Conservation (phyloP, 2,329 filamentous ascomycete species). For the Microsporum ferrugineum region DNA sequence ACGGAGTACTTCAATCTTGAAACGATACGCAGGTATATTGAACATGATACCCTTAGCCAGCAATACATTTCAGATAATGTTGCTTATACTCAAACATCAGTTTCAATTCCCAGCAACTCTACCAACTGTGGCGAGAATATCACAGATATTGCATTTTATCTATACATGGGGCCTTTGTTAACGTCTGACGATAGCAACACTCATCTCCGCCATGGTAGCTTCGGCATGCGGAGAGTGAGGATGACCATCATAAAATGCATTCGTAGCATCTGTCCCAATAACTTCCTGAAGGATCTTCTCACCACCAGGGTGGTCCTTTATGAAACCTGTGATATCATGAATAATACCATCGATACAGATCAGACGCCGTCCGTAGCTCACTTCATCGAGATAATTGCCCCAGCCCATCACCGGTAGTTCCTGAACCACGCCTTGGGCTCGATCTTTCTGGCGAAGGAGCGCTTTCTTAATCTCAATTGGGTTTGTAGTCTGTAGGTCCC, state of each 20-base stretch:
- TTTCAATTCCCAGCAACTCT: too few relatives aligned
- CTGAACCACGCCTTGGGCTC: not conserved
- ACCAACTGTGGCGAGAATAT: too few relatives aligned
- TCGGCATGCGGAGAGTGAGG: not conserved
- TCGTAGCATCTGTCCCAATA: not conserved
- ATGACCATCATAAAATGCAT: not conserved
- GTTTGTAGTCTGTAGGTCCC: not conserved
- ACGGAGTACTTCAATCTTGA: too few relatives aligned
- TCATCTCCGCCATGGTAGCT: not conserved
- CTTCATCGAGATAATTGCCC: not conserved
- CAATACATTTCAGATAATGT: too few relatives aligned
- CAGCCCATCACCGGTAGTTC: not conserved
- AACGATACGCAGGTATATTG: too few relatives aligned
- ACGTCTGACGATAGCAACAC: not conserved
- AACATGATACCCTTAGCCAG: too few relatives aligned
- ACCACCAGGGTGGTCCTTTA: not conserved
- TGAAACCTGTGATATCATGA: not conserved
- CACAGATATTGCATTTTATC: too few relatives aligned
- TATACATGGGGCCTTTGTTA: not conserved
- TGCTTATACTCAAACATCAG: too few relatives aligned
- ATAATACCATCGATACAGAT: not conserved
- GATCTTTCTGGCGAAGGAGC: not conserved
- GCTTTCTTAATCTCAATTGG: not conserved
- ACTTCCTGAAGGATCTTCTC: not conserved
- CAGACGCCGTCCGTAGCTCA: not conserved